phyloP scores from a whole-genome alignment of 1,284 basidiomycete species.

The Trichosporon sp. region DNA sequence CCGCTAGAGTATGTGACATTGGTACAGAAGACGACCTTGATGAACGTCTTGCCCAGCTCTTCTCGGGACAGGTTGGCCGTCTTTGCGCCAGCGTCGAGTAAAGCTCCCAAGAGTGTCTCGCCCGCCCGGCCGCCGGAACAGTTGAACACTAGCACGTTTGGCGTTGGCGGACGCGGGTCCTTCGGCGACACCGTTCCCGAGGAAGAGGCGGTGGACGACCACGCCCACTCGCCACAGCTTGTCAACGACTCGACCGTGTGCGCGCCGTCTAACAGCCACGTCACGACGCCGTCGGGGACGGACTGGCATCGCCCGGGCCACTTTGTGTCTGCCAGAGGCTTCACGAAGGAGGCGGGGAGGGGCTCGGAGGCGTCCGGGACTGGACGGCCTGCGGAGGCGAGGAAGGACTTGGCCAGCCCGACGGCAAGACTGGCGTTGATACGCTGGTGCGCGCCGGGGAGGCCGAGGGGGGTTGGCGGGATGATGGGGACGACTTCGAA shows the following conservation, averaged over 20 bases:
- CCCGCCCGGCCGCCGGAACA: conserved; percentile 88
- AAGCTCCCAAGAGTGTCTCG: conserved; percentile 60
- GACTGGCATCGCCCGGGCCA: conserved; percentile 99
- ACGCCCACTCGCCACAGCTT: conserved; percentile 75
- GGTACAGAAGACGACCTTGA: conserved; percentile 86
- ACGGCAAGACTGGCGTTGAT: conserved; percentile 88
- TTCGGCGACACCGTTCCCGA: conserved; percentile 5
- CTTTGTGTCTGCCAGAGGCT: conserved; percentile 63
- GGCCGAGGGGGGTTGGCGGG: conserved; percentile 54
- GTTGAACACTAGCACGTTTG: conserved; percentile 82
- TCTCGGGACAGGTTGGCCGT: conserved; percentile 45
- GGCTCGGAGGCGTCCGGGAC: conserved; percentile 27
- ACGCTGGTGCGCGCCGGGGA: conserved; percentile 82
- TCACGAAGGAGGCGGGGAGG: conserved; percentile 56
- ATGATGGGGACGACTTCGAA: conserved; percentile 37
- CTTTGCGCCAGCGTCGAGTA: conserved; percentile 48
- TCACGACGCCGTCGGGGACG: conserved; percentile 56
- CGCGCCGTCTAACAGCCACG: conserved; percentile 92
- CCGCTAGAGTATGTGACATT: conserved; percentile 92
- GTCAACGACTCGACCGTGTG: conserved; percentile 88
- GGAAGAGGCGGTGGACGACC: conserved; percentile 20
- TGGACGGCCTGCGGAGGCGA: conserved; percentile 49
- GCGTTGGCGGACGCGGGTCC: background rate
- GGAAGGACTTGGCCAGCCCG: conserved; percentile 65
- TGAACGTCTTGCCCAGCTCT: conserved; percentile 56